Percentiles rank a stretch among this genome's conserved stretches.
Conservation (phyloP, 163 green algal species). For the Scenedesmus sp. region DNA sequence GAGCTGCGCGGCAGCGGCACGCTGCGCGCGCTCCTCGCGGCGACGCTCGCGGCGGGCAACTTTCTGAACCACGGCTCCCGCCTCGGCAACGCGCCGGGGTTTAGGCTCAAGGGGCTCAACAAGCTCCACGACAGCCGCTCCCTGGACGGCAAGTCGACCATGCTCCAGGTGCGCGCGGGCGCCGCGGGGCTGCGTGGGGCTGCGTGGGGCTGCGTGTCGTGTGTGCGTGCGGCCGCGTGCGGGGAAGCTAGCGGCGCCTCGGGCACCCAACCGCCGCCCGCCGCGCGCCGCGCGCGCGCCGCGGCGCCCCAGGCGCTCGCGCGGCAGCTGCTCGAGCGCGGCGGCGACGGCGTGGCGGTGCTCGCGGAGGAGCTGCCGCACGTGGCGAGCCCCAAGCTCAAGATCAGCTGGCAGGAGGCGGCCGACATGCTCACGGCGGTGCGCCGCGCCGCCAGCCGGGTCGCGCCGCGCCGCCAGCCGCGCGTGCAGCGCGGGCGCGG, state of each 20-base stretch:
- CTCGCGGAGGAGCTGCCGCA: constrained; percentile 47
- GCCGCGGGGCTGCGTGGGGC: no score
- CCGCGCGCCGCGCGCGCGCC: no score
- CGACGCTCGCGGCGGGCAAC: constrained; percentile 45
- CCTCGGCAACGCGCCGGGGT: constrained; percentile 41
- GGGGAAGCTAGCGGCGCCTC: not conserved
- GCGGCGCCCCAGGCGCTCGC: constrained; percentile 9
- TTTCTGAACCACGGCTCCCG: constrained; percentile 49
- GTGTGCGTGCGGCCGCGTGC: not conserved
- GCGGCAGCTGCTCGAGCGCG: constrained; percentile 10
- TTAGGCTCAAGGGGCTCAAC: constrained; percentile 46
- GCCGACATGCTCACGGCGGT: constrained; percentile 19
- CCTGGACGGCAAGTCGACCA: constrained; percentile 32
- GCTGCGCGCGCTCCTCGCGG: constrained; percentile 23
- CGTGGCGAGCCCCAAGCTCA: constrained; percentile 36
- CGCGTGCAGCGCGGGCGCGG: no score
- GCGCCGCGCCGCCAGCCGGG: no score
- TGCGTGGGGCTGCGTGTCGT: not conserved
- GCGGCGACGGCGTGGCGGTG: constrained; percentile 1
- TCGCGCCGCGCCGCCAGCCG: no score
- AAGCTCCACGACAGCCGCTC: constrained; percentile 40
- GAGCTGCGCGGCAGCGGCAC: constrained; percentile 23
- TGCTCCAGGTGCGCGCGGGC: constrained; percentile 36
- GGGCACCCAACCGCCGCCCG: not conserved
- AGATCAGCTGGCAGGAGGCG: constrained; percentile 41